Conservation (phyloP, 352 stramenopile genomes). For the Phytopythium helicoides region DNA sequence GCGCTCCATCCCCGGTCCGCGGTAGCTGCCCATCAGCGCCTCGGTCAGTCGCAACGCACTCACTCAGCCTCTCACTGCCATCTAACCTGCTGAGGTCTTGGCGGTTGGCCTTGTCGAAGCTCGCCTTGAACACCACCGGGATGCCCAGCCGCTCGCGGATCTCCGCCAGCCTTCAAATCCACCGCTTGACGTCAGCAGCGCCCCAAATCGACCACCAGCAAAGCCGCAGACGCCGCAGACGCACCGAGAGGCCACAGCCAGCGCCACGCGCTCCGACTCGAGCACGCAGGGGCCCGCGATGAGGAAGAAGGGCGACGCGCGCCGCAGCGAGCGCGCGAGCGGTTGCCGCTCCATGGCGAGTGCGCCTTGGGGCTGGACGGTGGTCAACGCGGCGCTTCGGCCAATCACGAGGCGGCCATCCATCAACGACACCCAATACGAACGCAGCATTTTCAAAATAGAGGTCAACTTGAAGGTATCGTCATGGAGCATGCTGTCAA, state of each 20-base stretch:
- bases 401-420: not conserved
- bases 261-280: slow-evolving; percentile 63
- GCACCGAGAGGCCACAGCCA: slow-evolving; percentile 69
- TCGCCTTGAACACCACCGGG: slow-evolving; percentile 87
- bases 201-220: too few species aligned
- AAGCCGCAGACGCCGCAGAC: not conserved
- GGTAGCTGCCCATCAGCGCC: slow-evolving; percentile 42
- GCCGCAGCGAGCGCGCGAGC: slow-evolving; percentile 50
- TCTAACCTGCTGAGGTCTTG: slow-evolving; percentile 63
- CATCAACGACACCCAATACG: not conserved
- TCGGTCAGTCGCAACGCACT: too few species aligned
- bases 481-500: not conserved
- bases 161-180: slow-evolving; percentile 36
- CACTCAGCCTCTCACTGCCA: not conserved
- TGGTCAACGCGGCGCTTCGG: not conserved
- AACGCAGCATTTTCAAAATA: not conserved
- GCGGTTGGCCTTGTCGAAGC: slow-evolving; percentile 89
- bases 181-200: too few species aligned
- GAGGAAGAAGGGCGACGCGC: slow-evolving; percentile 76
- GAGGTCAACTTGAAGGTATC: too few species aligned
- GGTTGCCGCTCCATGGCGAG: slow-evolving; percentile 50
- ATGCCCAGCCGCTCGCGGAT: slow-evolving; percentile 62
- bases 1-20: slow-evolving; percentile 65
- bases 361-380: too few species aligned
- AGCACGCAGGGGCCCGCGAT: slow-evolving; percentile 83